Base-by-base conservation (phyloP, 345 rosid genomes). In the Lepidium aucheri region DNA sequence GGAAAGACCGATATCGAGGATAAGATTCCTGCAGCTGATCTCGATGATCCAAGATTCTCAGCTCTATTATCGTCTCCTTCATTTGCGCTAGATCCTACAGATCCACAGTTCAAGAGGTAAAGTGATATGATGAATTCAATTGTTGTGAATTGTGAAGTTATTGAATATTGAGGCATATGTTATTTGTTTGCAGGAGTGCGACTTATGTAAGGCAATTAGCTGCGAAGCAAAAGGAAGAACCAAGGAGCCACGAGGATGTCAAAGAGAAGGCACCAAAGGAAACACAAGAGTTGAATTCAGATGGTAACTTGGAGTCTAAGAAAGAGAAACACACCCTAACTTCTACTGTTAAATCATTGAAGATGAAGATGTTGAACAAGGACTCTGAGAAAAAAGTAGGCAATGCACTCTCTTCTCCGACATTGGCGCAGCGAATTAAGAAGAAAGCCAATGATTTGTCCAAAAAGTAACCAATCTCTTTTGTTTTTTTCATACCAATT, bases 91-190 rank as follows among this genome's bases (percentile, higher is more conserved):
- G 99, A 94, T 70, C 99, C 99, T 59, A 94, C 99, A 6, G 84
- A 94, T 77, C 99, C 99, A 33, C 92, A 85, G 72, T 94, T 82
- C 80, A 90, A 90, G 80, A 84, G 99, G 99, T 94, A 73, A 14
- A 38, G 15, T n/a, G 33, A 16, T 28, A 5, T 56, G 42, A 51
- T 33, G 43, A 33, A 43, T 22, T 26, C 30, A 41, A 4, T 47
- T 10, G 58, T 56, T 15, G 15, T 65, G 59, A 47, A 12, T 13
- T 44, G 3, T 44, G 51, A 1, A 60, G 62, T 9, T 66, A 0
- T 9, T 28, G 55, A 14, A 42, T 17, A 20, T 36, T 49, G 55
- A 43, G 18, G 51, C 4, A 4, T 49, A 10, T n/a, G 1, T 9
- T 34, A n/a, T 8, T 24, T 10, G 11, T 55, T 56, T 84, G 79